Percentiles rank a stretch among this genome's conserved stretches.
These are phyloP conservation scores for Purpureocillium takamizusanense DNA, from an alignment of 2,329 filamentous ascomycete species.

Conservation along the genomic window DNA sequence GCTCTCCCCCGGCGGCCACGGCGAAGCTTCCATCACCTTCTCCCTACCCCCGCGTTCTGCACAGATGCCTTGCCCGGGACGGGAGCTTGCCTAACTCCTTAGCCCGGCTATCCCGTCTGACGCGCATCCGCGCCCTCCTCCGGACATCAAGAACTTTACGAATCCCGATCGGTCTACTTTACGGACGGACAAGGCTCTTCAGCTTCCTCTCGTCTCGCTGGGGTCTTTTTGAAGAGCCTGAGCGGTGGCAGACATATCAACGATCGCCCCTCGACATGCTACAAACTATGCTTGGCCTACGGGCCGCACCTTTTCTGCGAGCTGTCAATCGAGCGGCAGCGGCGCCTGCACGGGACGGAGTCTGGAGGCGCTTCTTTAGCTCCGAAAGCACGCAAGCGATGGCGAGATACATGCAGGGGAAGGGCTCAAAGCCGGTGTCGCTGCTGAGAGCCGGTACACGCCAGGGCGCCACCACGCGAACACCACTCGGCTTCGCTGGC, in stretches of 20 bases:
- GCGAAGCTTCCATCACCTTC: no score
- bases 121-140: no score
- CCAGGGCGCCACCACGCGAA: conserved; percentile 3
- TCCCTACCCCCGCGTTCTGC: no score
- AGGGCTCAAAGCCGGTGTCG: conserved; percentile 1
- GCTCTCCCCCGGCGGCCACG: no score
- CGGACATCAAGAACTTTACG: no score
- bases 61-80: no score
- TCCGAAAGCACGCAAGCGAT: conserved; percentile 13
- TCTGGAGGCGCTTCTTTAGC: conserved; percentile 17
- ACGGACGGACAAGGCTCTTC: no score
- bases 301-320: conserved; percentile 11
- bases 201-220: no score
- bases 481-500: conserved; percentile 8
- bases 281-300: conserved; percentile 14
- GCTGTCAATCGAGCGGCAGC: conserved; percentile 10
- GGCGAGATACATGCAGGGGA: conserved; percentile 1
- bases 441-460: background rate
- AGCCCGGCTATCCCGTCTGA: no score
- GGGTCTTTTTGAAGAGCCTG: background rate
- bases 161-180: no score
- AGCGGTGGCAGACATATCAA: background rate
- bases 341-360: conserved; percentile 15
- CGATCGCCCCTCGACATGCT: conserved; percentile 12
- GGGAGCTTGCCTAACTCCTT: no score